Evolutionary conservation across 495 filamentous ascomycete genomes (phyloP), one percentile per base, ranked within the genome.

Genomic region (Chaetomium tenue): DNA sequence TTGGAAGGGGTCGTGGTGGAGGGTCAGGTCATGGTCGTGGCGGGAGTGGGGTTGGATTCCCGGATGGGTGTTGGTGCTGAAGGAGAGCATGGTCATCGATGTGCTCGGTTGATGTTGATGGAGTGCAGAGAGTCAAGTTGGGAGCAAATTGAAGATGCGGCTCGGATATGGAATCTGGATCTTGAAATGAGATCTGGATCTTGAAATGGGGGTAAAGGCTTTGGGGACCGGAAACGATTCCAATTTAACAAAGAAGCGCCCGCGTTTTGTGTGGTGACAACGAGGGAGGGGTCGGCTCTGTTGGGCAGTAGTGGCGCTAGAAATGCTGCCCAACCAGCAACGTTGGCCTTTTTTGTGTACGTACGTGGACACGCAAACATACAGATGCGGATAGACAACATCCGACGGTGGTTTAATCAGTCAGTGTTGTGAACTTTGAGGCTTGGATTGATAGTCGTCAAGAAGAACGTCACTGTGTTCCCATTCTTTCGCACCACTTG

Each of bases 1-100:
- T 30, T 68, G 61, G 58, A 68, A 68, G 8, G 66, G 66, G 66
- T 68, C 66, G 42, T 50, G 18, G n/a, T 50, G 18, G 46, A 23
- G n/a, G 46, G 18, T 50, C 2, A 22, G n/a, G 8, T 50, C 16
- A 20, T 50, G 20, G 46, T 47, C 44, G 44, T 16, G 46, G 46
- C 23, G 20, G 46, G 46, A 20, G 46, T 20, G 46, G 20, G 20
- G 16, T n/a, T 2, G n/a, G 15, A 18, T 22, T 18, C 28, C 28
- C 18, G 46, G n/a, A 12, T 50, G 46, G 16, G 46, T 20, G 46
- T 20, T 3, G 46, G 20, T 20, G 46, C 23, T 50, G 46, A 37
- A 37, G 33, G 46, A 50, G n/a, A 50, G 46, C 46, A 50, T 50
- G 18, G 20, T 37, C 33, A 37, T 30, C 6, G 28, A 30, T 30